Evolutionary conservation across 1,139 yeast genomes (phyloP).

Genomic region (Pneumocystis murina): DNA sequence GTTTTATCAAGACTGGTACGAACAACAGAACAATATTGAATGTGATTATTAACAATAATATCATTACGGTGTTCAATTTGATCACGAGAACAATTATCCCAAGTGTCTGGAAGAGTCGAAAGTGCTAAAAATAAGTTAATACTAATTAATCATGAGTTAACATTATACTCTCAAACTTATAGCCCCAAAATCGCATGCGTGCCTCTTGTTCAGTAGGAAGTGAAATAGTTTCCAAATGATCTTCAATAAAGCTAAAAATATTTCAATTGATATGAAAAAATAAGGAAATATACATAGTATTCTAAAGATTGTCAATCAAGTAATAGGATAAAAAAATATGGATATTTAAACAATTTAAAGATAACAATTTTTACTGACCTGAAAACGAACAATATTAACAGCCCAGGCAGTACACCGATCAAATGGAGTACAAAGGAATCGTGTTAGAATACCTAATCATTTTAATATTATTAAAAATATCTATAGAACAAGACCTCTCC

Average conservation of each 20-base stretch:
- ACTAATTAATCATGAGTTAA: slow-evolving; percentile 21
- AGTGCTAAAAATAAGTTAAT: slow-evolving; percentile 77
- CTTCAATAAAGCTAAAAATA: slow-evolving; percentile 22
- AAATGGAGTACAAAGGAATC: slow-evolving; percentile 48
- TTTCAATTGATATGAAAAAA: slow-evolving; percentile 30
- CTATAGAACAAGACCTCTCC: slow-evolving; percentile 26
- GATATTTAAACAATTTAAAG: background rate
- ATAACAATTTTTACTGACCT: slow-evolving; percentile 20
- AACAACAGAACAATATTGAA: slow-evolving; percentile 65
- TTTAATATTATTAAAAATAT: slow-evolving; percentile 45
- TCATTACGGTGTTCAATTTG: slow-evolving; percentile 47
- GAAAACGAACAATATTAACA: slow-evolving; percentile 48
- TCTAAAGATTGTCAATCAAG: slow-evolving; percentile 21
- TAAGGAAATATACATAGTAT: slow-evolving; percentile 66
- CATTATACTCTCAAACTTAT: slow-evolving; percentile 7
- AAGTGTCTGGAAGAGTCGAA: slow-evolving; percentile 61
- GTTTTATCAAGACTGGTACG: slow-evolving; percentile 48
- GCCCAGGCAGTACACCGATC: slow-evolving; percentile 42
- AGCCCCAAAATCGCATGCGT: slow-evolving; percentile 28
- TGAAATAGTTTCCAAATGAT: slow-evolving; percentile 11
- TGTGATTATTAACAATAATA: slow-evolving; percentile 48
- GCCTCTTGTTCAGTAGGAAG: slow-evolving; percentile 19
- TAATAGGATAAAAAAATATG: background rate
- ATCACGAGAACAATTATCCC: slow-evolving; percentile 51
- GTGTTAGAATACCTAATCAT: slow-evolving; percentile 69